Percentiles rank a stretch among this genome's conserved stretches.
These are phyloP conservation scores for Blastomyces silverae DNA, from an alignment of 2,329 filamentous ascomycete genomes.

Conservation along the genomic window DNA sequence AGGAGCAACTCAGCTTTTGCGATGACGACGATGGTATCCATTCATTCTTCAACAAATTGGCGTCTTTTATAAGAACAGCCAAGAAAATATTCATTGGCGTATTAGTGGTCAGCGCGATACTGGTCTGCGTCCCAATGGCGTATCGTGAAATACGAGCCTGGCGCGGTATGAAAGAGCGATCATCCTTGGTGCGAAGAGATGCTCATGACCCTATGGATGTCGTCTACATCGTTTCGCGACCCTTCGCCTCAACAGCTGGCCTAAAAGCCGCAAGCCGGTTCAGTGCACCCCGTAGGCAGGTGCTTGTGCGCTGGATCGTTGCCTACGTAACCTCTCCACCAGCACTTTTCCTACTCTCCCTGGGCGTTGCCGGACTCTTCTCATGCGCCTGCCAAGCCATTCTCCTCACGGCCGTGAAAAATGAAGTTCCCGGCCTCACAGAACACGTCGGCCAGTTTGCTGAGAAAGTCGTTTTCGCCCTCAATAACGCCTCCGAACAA, in stretches of 20 bases:
- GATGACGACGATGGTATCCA: slow-evolving; percentile 74
- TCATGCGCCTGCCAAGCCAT: slow-evolving; percentile 76
- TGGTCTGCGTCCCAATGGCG: slow-evolving; percentile 71
- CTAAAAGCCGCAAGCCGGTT: slow-evolving; percentile 63
- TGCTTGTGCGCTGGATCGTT: slow-evolving; percentile 72
- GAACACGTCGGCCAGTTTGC: slow-evolving; percentile 72
- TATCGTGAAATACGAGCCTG: slow-evolving; percentile 73
- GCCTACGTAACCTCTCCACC: slow-evolving; percentile 81
- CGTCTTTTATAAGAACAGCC: slow-evolving; percentile 58
- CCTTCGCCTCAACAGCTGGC: slow-evolving; percentile 65
- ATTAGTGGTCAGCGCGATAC: slow-evolving; percentile 62
- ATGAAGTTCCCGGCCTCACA: slow-evolving; percentile 68
- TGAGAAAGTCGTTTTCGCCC: slow-evolving; percentile 63
- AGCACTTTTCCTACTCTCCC: slow-evolving; percentile 76
- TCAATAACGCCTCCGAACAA: slow-evolving; percentile 64
- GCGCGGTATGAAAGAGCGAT: slow-evolving; percentile 63
- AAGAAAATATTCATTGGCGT: slow-evolving; percentile 71
- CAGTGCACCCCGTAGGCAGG: slow-evolving; percentile 56
- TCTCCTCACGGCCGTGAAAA: slow-evolving; percentile 64
- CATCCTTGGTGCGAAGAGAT: slow-evolving; percentile 57
- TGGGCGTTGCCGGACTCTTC: slow-evolving; percentile 74
- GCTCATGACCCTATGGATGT: slow-evolving; percentile 77
- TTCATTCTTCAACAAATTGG: slow-evolving; percentile 71
- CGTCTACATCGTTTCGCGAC: slow-evolving; percentile 78
- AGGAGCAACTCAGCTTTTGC: slow-evolving; percentile 79